phyloP scores from a whole-genome alignment of 2,329 filamentous ascomycete species.

The Nemania sp. region DNA sequence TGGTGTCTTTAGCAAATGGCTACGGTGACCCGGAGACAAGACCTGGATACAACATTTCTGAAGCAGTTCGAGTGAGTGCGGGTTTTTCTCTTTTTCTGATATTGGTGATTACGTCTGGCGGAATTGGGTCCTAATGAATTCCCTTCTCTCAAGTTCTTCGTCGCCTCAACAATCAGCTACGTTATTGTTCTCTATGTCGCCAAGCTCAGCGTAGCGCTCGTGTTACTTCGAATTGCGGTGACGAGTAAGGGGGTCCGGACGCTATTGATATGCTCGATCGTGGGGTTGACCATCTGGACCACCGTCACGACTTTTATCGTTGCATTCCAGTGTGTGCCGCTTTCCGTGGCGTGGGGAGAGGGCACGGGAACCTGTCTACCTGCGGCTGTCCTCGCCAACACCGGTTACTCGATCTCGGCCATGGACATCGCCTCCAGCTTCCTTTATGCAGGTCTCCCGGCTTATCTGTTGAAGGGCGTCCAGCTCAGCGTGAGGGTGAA shows the following conservation, averaged over 20 bases:
- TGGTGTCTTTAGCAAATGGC: slow-evolving; percentile 33
- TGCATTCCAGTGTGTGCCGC: slow-evolving; percentile 37
- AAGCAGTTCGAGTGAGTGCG: slow-evolving; percentile 33
- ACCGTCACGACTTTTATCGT: slow-evolving; percentile 38
- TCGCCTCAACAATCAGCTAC: slow-evolving; percentile 39
- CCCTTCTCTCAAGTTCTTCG: slow-evolving; percentile 33
- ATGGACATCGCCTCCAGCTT: slow-evolving; percentile 41
- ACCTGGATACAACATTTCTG: slow-evolving; percentile 25
- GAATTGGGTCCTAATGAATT: slow-evolving; percentile 9
- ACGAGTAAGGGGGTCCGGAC: slow-evolving; percentile 38
- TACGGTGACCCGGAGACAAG: slow-evolving; percentile 29
- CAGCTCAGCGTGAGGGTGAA: slow-evolving; percentile 38
- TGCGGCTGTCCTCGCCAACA: slow-evolving; percentile 38
- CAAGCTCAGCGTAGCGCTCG: slow-evolving; percentile 40
- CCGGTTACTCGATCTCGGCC: slow-evolving; percentile 41
- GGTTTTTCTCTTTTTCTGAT: neutral
- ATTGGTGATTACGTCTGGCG: neutral
- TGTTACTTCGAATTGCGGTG: slow-evolving; percentile 39
- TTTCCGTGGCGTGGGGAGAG: slow-evolving; percentile 39
- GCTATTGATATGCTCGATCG: slow-evolving; percentile 34
- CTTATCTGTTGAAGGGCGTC: slow-evolving; percentile 35
- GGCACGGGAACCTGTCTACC: slow-evolving; percentile 38
- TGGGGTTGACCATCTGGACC: slow-evolving; percentile 36
- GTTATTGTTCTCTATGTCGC: slow-evolving; percentile 40
- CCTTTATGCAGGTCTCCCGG: slow-evolving; percentile 38